Percentiles rank a stretch among this genome's conserved stretches.
Conservation (phyloP, 164 flowering plant genomes). For the Malania oleifera region DNA sequence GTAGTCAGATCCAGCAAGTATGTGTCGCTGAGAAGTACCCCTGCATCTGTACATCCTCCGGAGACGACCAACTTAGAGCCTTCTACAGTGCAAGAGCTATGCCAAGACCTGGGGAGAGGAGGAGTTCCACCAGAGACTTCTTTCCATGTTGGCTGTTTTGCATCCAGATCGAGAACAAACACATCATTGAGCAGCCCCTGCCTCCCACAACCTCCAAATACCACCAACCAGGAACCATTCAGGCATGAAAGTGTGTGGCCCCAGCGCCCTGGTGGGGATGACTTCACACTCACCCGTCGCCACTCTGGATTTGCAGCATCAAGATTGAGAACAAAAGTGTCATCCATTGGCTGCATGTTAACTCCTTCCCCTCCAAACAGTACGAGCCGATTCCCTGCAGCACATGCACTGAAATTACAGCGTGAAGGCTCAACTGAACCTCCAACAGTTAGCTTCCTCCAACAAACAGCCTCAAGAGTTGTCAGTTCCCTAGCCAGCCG, state of each 20-base stretch:
- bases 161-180: conserved; percentile 78
- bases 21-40: conserved; percentile 75
- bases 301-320: conserved; percentile 68
- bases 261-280: conserved; percentile 94
- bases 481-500: conserved; percentile 79
- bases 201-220: conserved; percentile 84
- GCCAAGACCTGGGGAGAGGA: conserved; percentile 89
- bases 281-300: conserved; percentile 58
- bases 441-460: conserved; percentile 76
- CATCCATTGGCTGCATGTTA: conserved; percentile 90
- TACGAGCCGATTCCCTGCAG: conserved; percentile 77
- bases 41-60: conserved; percentile 89
- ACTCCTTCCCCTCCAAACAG: conserved; percentile 90
- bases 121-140: conserved; percentile 69
- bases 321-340: conserved; percentile 81
- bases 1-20: conserved; percentile 62
- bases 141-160: conserved; percentile 81
- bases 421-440: conserved; percentile 85
- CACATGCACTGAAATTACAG: conserved; percentile 88
- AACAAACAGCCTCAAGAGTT: conserved; percentile 82
- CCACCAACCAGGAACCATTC: conserved; percentile 75
- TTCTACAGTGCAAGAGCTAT: conserved; percentile 80
- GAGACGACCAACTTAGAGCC: conserved; percentile 79
- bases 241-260: conserved; percentile 82
- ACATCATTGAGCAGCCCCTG: conserved; percentile 85